These are phyloP conservation scores for Coprinopsis marcescibilis DNA, from an alignment of 768 basidiomycete genomes.

Conservation along the genomic window DNA sequence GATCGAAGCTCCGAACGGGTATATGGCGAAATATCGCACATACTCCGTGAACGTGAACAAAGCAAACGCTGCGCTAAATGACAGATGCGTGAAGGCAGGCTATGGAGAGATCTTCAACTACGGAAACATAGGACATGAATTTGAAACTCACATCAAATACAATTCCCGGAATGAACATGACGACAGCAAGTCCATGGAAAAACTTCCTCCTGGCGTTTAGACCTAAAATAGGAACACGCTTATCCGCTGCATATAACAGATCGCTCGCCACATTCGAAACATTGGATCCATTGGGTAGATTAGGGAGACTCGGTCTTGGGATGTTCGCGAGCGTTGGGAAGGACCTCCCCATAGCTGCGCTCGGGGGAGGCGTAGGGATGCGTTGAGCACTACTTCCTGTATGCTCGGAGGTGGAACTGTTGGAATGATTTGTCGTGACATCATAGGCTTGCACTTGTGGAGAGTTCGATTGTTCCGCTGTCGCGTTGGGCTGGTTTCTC, in stretches of 20 bases:
- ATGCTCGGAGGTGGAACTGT: background rate
- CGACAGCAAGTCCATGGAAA: slow-evolving; percentile 92
- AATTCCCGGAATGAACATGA: slow-evolving; percentile 96
- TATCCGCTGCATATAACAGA: slow-evolving; percentile 80
- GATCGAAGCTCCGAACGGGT: slow-evolving; percentile 88
- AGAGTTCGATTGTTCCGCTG: background rate
- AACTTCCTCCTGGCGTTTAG: slow-evolving; percentile 93
- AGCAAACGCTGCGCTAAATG: slow-evolving; percentile 93
- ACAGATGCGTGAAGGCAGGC: slow-evolving; percentile 95
- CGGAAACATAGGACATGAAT: slow-evolving; percentile 5
- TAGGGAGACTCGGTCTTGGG: slow-evolving; percentile 40
- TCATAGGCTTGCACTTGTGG: background rate
- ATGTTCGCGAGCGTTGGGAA: slow-evolving; percentile 48
- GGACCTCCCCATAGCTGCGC: slow-evolving; percentile 31
- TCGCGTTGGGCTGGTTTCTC: slow-evolving; percentile 29
- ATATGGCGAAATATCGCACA: slow-evolving; percentile 96
- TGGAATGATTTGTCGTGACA: slow-evolving; percentile 1
- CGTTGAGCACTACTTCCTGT: no score
- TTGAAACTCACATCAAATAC: slow-evolving; percentile 73
- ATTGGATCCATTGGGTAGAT: slow-evolving; percentile 39
- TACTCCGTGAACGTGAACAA: slow-evolving; percentile 96
- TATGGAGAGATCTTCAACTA: slow-evolving; percentile 25
- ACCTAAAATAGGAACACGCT: slow-evolving; percentile 82
- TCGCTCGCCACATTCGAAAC: slow-evolving; percentile 55
- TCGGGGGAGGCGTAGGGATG: slow-evolving; percentile 11